Base-by-base conservation (phyloP, 1,284 basidiomycete species). In the Meira miltonrushii region DNA sequence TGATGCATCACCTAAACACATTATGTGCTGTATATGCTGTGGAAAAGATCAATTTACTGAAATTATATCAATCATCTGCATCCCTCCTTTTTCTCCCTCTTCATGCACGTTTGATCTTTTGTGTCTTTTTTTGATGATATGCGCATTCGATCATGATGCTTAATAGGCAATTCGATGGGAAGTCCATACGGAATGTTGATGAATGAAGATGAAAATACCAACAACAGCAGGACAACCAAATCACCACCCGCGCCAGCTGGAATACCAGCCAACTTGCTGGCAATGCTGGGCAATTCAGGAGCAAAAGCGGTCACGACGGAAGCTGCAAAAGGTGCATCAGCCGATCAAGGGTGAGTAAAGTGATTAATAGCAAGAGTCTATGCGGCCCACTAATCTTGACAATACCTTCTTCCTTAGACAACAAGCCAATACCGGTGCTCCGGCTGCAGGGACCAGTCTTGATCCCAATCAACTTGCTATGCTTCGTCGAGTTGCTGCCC, bases 211-310 rank as follows among this genome's bases (percentile, higher is more conserved):
- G 46, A 37, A 40, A 13, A 47, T 4, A 33, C 8, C 28, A 33
- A 33, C 39, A 46, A 53, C 28, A 25, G 33, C 37, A 9, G 15
- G 39, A 21, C 48, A 39, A 3, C 46, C 12, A 50, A 39, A 23
- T 13, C 17, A 4, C 13, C 40, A 21, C 52, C 43, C 13, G 44
- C 44, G 2, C 52, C 38, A 9, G 10, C 54, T 28, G 49, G 55
- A 2, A 51, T 66, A 1, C 64, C 64, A 13, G 48, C 64, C 6
- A 60, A 57, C 54, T 50, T 66, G 17, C 57, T 66, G 15, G 64
- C 61, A 13, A 38, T 66, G 17, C 64, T 66, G 1, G 64, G 64
- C 12, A 8, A 8, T 4, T 4, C 28, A 8, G 58, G 47, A 40
- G 53, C 15, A 19, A 40, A 37, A 19, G 40, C 6, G 11, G 3